Evolutionary conservation across 2,329 filamentous ascomycete genomes (phyloP).

Genomic region (Diaporthe batatas): DNA sequence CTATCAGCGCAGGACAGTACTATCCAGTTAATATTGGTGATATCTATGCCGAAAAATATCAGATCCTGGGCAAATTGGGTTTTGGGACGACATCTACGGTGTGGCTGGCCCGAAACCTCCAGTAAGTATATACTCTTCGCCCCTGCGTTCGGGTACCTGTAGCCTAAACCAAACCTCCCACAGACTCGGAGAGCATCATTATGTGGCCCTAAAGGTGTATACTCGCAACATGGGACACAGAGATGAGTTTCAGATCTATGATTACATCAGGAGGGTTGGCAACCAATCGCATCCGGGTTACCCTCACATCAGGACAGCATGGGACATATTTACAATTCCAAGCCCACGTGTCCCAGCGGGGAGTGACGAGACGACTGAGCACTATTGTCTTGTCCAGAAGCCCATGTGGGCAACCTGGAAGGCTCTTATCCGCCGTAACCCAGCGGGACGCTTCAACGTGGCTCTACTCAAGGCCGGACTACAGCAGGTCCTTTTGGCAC

Average conservation of each 20-base stretch:
- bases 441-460: not conserved
- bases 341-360: not conserved
- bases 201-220: slow-evolving; percentile 1
- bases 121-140: not conserved
- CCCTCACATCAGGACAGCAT: not conserved
- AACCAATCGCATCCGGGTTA: not conserved
- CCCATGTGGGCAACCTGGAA: slow-evolving; percentile 27
- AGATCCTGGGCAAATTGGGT: not conserved
- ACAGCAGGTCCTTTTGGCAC: not conserved
- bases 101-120: slow-evolving; percentile 9
- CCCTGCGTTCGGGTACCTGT: too few species aligned
- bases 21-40: not conserved
- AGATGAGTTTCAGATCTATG: not conserved
- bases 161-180: not conserved
- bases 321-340: not conserved
- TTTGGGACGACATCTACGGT: slow-evolving; percentile 19
- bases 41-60: not conserved
- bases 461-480: not conserved
- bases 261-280: not conserved
- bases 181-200: not conserved
- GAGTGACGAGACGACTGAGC: not conserved
- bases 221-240: not conserved
- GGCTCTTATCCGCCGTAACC: slow-evolving; percentile 1
- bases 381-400: not conserved
- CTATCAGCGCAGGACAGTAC: not conserved